Evolutionary conservation across 2,329 filamentous ascomycete species (phyloP).

Genomic region (Didymella keratinophila): DNA sequence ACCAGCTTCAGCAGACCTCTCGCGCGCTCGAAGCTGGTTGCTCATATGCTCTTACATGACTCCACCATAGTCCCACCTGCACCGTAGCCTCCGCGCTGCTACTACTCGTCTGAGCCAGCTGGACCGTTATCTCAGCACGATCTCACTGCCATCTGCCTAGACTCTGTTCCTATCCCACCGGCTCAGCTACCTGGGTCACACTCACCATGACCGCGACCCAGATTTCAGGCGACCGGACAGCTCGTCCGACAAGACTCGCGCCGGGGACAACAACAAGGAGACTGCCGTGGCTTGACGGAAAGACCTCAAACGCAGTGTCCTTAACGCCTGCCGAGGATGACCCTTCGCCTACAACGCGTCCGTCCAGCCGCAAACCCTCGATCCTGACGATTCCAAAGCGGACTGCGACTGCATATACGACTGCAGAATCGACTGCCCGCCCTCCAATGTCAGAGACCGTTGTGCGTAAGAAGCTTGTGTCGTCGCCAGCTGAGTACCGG

Average conservation of each 20-base stretch:
- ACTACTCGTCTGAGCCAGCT: neutral
- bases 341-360: constrained; percentile 17
- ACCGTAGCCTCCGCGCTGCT: neutral
- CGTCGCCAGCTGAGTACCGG: constrained; percentile 13
- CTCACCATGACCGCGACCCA: neutral
- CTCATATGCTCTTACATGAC: constrained; percentile 6
- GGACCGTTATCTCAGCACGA: neutral
- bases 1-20: constrained; percentile 24
- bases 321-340: constrained; percentile 7
- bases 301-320: constrained; percentile 17
- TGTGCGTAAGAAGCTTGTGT: constrained; percentile 18
- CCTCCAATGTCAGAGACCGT: neutral
- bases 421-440: neutral
- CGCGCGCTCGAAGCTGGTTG: constrained; percentile 25
- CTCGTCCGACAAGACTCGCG: constrained; percentile 17
- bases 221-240: constrained; percentile 1
- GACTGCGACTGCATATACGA: neutral
- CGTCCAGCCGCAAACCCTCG: constrained; percentile 12
- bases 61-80: constrained; percentile 1
- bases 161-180: too few relatives aligned
- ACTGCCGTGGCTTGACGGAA: constrained; percentile 46
- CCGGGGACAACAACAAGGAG: constrained; percentile 26
- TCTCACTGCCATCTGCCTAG: neutral
- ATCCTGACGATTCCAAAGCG: constrained; percentile 4
- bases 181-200: neutral